Conservation (phyloP, 306 rosid genomes). For the Pyrus communis region DNA sequence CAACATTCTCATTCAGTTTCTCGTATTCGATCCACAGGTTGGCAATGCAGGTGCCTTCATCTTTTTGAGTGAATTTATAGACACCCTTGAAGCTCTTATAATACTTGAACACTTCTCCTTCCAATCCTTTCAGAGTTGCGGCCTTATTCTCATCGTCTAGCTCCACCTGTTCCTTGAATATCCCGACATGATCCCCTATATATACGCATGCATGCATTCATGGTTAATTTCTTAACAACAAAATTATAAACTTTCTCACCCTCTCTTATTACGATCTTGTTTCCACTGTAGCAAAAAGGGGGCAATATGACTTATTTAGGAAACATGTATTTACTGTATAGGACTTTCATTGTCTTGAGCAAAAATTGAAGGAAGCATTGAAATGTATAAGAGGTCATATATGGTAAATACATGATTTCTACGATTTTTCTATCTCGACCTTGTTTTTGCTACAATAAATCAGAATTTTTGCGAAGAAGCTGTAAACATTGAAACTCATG, state of each 20-base stretch:
- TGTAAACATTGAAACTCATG: not conserved
- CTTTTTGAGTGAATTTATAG: slow-evolving; percentile 18
- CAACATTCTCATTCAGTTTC: slow-evolving; percentile 13
- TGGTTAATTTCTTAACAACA: not conserved
- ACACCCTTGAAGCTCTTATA: slow-evolving; percentile 14
- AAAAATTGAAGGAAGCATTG: not conserved
- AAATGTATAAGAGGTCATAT: too few relatives aligned
- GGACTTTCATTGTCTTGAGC: not conserved
- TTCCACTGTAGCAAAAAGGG: not conserved
- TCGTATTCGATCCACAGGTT: slow-evolving; percentile 24
- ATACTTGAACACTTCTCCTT: slow-evolving; percentile 25
- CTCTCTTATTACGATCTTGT: not conserved
- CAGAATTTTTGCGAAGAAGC: too few relatives aligned
- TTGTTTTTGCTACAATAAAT: too few relatives aligned
- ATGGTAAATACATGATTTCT: too few relatives aligned
- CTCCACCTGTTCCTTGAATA: slow-evolving; percentile 29
- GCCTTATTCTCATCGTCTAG: slow-evolving; percentile 13
- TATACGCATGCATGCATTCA: not conserved
- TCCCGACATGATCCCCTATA: slow-evolving; percentile 15
- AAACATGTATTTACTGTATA: not conserved
- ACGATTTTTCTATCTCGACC: too few relatives aligned
- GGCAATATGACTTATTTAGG: not conserved
- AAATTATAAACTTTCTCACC: not conserved
- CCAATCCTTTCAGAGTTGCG: slow-evolving; percentile 4
- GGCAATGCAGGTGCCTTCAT: not conserved